These are phyloP conservation scores for Nothopassalora personata DNA, from an alignment of 2,329 filamentous ascomycete genomes.

Conservation along the genomic window DNA sequence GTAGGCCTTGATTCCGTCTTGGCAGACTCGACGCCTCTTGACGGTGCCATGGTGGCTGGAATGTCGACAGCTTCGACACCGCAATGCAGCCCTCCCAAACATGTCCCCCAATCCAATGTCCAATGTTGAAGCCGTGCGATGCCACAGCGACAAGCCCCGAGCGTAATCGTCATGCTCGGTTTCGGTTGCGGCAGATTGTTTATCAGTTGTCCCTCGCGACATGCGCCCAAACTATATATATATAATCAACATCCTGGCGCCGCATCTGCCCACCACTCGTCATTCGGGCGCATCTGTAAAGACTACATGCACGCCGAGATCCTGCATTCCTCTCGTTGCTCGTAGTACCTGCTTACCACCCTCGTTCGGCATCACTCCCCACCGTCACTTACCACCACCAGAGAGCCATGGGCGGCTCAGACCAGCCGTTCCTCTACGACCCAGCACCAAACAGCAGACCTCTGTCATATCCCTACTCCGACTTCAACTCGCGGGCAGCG, in stretches of 20 bases:
- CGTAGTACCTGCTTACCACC: neutral
- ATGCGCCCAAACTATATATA: too few species aligned
- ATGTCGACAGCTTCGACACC: conserved; percentile 18
- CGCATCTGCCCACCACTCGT: neutral
- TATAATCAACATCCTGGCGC: neutral
- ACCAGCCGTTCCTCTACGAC: conserved; percentile 70
- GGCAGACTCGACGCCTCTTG: conserved; percentile 5
- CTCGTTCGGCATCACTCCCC: neutral
- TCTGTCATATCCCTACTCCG: conserved; percentile 48
- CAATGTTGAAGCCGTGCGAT: neutral
- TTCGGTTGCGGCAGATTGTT: neutral
- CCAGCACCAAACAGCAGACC: conserved; percentile 40
- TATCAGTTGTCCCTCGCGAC: too few species aligned
- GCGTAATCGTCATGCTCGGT: neutral
- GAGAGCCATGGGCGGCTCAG: conserved; percentile 20
- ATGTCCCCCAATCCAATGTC: neutral
- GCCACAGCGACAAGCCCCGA: neutral
- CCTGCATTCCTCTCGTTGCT: neutral
- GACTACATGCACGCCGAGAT: neutral
- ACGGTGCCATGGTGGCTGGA: conserved; percentile 15
- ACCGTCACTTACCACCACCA: conserved; percentile 1
- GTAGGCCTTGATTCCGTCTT: conserved; percentile 14
- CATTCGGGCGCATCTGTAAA: neutral
- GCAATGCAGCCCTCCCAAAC: conserved; percentile 13
- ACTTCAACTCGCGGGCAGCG: conserved; percentile 83